Evolutionary conservation across 331 rosid genomes (phyloP), one percentile per base, ranked within the genome.

Genomic region (Cydonia oblonga): DNA sequence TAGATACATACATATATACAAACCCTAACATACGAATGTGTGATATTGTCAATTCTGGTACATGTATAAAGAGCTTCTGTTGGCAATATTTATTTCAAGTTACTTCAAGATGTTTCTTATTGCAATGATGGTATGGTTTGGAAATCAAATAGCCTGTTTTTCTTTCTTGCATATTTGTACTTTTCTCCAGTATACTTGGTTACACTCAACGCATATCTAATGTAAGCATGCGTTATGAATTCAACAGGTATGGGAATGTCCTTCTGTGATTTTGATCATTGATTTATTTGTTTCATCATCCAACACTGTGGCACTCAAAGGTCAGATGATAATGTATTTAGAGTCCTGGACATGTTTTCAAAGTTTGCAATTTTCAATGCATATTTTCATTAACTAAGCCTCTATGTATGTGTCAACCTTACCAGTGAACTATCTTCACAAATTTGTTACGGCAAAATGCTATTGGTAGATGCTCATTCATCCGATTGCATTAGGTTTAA

Each of bases 211-310:
- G 33, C 35, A 30, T 51, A 38, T 71, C 72, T 81, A 66, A 86
- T 68, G 58, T 26, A 58, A 44, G 53, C 53, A 12, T 53, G 63
- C 42, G 46, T 40, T 40, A 11, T 40, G 46, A 0, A 5, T 82
- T 68, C 70, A 78, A 75, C 81, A 95, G 98, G 91, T 88, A 20
- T 91, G 98, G 98, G 93, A 91, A 75, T 95, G 85, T 77, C 96
- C 98, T 59, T 83, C 91, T 23, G 85, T 85, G 85, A 83, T 86
- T 78, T 82, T 84, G 85, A 88, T 95, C 67, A 79, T 81, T 75
- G 97, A 95, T 73, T 66, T 89, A 64, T 91, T 89, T 84, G 90
- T 90, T 77, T 81, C 88, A 76, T 91, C 98, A 58, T 86, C 97
- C 72, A 89, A 89, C 84, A 79, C 83, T 28, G 91, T 88, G 74